Conservation (phyloP, 1,284 basidiomycete species). For the Macrocystidia cucumis region DNA sequence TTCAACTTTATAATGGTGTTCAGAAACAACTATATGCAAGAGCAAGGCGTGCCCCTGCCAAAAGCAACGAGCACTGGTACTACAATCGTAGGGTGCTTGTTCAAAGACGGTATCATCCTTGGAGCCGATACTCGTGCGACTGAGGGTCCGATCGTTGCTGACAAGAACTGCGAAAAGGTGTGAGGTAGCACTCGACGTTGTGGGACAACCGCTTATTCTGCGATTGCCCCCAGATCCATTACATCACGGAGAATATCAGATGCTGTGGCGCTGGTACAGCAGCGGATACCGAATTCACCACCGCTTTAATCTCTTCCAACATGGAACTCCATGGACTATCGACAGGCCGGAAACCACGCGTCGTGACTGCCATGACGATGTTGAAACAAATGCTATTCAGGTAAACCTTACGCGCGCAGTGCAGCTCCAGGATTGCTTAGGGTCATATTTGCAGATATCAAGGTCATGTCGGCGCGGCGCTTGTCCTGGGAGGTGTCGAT, state of each 20-base stretch:
- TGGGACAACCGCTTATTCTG: background rate
- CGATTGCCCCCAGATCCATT: conserved; percentile 76
- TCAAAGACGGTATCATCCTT: conserved; percentile 88
- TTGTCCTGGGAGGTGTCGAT: conserved; percentile 97
- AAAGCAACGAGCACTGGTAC: conserved; percentile 95
- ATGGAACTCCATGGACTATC: conserved; percentile 85
- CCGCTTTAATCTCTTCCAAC: conserved; percentile 89
- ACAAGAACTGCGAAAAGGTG: conserved; percentile 99
- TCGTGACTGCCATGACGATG: conserved; percentile 99
- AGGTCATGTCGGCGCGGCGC: conserved; percentile 91
- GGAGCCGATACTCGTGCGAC: conserved; percentile 98
- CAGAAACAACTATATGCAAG: conserved; percentile 76
- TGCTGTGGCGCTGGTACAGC: conserved; percentile 99
- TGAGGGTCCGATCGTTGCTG: conserved; percentile 91
- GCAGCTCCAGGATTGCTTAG: background rate
- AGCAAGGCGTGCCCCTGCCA: conserved; percentile 63
- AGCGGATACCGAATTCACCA: conserved; percentile 95
- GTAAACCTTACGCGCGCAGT: conserved; percentile 15
- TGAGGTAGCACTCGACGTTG: conserved; percentile 9
- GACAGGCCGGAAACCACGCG: conserved; percentile 81
- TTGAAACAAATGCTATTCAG: conserved; percentile 65
- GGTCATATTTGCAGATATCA: conserved; percentile 60
- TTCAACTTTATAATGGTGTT: too few species aligned
- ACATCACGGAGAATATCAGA: conserved; percentile 88
- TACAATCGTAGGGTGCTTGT: conserved; percentile 96